Percentiles rank a stretch among this genome's conserved stretches.
Conservation (phyloP, 495 filamentous ascomycete species). For the Neurospora sp. region DNA sequence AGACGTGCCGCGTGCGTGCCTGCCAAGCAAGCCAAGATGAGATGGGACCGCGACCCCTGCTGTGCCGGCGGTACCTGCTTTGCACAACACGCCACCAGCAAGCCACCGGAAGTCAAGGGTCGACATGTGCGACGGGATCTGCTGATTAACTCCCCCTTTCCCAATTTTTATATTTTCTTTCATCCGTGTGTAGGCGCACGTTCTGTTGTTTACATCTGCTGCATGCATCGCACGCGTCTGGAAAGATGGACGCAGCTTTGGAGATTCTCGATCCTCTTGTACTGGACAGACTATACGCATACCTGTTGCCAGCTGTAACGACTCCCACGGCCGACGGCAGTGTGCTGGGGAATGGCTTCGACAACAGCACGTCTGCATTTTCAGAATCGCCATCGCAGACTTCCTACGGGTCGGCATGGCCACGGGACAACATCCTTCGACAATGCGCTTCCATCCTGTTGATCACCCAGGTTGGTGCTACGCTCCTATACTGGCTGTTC, state of each 20-base stretch:
- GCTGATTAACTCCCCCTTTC: neutral
- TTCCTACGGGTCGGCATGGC: slow-evolving; percentile 7
- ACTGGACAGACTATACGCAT: slow-evolving; percentile 14
- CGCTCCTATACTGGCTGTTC: slow-evolving; percentile 11
- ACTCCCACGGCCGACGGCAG: neutral
- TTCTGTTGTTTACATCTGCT: neutral
- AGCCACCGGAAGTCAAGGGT: neutral
- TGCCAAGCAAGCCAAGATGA: neutral
- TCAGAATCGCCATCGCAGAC: neutral
- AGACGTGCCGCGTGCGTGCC: neutral
- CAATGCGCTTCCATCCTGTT: slow-evolving; percentile 11
- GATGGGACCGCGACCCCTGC: neutral
- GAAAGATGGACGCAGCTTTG: slow-evolving; percentile 10
- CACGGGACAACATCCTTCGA: slow-evolving; percentile 14
- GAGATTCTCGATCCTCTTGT: slow-evolving; percentile 13
- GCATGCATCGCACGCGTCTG: neutral
- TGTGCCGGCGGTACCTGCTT: neutral
- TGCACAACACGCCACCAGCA: neutral
- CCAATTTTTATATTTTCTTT: neutral
- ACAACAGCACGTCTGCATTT: neutral
- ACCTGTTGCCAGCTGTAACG: slow-evolving; percentile 7
- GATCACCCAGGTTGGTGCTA: slow-evolving; percentile 13
- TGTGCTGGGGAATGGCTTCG: neutral
- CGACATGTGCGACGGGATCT: neutral
- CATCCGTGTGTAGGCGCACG: neutral